These are phyloP conservation scores for Serendipita sp. DNA, from an alignment of 768 basidiomycete species.

Conservation along the genomic window DNA sequence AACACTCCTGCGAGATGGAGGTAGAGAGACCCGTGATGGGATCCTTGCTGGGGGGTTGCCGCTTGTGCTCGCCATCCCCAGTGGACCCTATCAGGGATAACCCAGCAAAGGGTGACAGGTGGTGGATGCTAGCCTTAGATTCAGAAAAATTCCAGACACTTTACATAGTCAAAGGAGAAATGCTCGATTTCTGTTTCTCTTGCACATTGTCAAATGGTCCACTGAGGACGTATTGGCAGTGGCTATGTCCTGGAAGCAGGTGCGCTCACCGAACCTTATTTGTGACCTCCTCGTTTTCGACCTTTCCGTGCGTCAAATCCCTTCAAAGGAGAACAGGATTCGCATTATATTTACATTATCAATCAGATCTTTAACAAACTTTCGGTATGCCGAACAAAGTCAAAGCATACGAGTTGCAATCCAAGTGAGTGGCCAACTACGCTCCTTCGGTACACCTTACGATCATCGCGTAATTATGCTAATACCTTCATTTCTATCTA, in stretches of 20 bases:
- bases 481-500: neutral
- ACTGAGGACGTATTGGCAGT: neutral
- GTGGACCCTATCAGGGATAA: neutral
- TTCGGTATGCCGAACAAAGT: conserved; percentile 35
- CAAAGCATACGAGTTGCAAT: conserved; percentile 92
- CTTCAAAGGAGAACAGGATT: too few relatives aligned
- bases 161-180: too few relatives aligned
- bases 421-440: conserved; percentile 49
- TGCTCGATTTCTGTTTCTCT: too few relatives aligned
- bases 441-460: neutral
- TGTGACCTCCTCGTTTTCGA: neutral
- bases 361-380: too few relatives aligned
- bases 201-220: too few relatives aligned
- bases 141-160: too few relatives aligned
- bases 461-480: neutral
- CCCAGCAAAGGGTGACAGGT: neutral
- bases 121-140: neutral
- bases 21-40: neutral
- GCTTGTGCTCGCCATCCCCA: neutral
- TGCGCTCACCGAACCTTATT: neutral
- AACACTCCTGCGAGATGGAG: neutral
- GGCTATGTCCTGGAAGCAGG: neutral
- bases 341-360: too few relatives aligned
- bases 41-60: neutral
- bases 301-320: neutral